A percentile compares a stretch with the other conserved stretches of the same genome.
phyloP scores from a whole-genome alignment of 1,284 basidiomycete species.

The Porphyrellus sp. region DNA sequence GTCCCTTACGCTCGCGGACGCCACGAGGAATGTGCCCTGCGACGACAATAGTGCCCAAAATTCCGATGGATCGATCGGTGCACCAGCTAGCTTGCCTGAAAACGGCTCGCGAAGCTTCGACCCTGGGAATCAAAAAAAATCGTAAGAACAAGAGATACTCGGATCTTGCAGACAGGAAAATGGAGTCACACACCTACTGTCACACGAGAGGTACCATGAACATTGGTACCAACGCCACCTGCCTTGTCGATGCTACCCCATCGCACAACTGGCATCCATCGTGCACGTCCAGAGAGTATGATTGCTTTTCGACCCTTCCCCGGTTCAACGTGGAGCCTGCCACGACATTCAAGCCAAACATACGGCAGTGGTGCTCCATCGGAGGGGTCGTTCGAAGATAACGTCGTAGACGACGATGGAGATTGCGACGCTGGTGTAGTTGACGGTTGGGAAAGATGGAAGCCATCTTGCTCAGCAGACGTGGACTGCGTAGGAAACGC shows the following conservation, averaged over 20 bases:
- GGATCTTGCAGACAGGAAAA: neutral
- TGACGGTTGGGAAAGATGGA: neutral
- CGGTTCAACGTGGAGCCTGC: slow-evolving; percentile 81
- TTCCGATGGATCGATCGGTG: slow-evolving; percentile 35
- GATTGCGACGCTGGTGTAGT: slow-evolving; percentile 1
- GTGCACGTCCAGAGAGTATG: slow-evolving; percentile 72
- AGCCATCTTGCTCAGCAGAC: neutral
- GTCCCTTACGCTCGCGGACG: slow-evolving; percentile 47
- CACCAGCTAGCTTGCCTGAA: neutral
- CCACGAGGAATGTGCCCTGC: slow-evolving; percentile 51
- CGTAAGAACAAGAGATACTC: neutral
- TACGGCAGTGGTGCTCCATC: slow-evolving; percentile 45
- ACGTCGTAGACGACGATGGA: slow-evolving; percentile 2
- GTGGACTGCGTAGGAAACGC: neutral
- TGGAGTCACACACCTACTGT: slow-evolving; percentile 13
- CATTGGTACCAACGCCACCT: slow-evolving; percentile 41
- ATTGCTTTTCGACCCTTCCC: slow-evolving; percentile 90
- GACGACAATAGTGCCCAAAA: slow-evolving; percentile 59
- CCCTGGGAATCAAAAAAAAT: slow-evolving; percentile 7
- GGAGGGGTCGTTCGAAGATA: neutral
- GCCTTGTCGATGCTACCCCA: slow-evolving; percentile 57
- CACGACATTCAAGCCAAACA: slow-evolving; percentile 86
- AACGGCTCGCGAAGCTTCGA: slow-evolving; percentile 5
- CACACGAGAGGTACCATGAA: neutral
- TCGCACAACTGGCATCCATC: slow-evolving; percentile 60